Base-by-base conservation (phyloP, 2,329 filamentous ascomycete genomes). In the Cladosporium halotolerans region DNA sequence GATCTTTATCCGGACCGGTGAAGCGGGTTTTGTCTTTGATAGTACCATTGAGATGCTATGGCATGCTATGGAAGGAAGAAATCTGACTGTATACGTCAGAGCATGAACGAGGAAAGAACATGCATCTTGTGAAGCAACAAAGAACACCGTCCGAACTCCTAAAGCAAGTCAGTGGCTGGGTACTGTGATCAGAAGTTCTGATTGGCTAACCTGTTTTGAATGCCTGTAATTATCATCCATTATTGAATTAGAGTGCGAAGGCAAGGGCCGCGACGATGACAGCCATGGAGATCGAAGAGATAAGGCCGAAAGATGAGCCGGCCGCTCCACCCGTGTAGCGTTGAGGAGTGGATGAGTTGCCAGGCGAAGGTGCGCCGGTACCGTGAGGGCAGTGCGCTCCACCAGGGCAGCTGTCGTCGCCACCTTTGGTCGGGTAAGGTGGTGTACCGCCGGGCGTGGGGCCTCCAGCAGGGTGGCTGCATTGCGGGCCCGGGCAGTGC, bases 401-500 rank as follows among this genome's bases (percentile, higher is more conserved):
- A 42, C 50, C 50, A 23, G 50, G 43, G 50, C 50, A 53, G 14
- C 40, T 46, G 47, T 50, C 39, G 39, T 39, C 39, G 14, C 5
- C 31, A 31, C 19, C 42, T 34, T 8, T 11, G 18, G 51, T 43
- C 32, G 51, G 51, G 43, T 53, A 47, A 18, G 51, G 51, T 28
- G 43, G 18, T 34, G 45, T 28, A 33, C 34, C 43, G 10, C 51
- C 42, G 38, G 51, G 14, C 16, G 44, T 31, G 19, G 48, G 44
- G 10, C 33, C 19, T 7, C 46, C 46, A 18, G 46, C 31, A 7
- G 46, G 38, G n/a, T 34, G 18, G 10, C 28, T 23, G 57, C 63
- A 66, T 28, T 59, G 54, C 38, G 62, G 58, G 14, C 63, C 63
- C 14, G 63, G 57, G 53, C 62, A 66, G 32, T 60, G 23, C 11